Percentiles rank a stretch among this genome's conserved stretches.
These are phyloP conservation scores for Thalassiosira exigua DNA, from an alignment of 352 stramenopile species.

Conservation along the genomic window DNA sequence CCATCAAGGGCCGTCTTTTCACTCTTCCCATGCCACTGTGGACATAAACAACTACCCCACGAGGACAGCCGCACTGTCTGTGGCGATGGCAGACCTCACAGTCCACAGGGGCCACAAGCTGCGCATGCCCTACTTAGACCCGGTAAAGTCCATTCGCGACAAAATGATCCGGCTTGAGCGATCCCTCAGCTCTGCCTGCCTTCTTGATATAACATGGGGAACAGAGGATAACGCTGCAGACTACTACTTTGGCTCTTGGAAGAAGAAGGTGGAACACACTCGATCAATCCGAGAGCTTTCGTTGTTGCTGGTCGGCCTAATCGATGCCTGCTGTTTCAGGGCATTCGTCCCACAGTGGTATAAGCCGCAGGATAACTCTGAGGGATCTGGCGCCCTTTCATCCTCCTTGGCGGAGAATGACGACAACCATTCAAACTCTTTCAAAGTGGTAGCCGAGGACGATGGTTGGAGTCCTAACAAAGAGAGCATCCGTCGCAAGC, in stretches of 20 bases:
- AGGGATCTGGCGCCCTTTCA: not conserved
- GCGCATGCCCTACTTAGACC: conserved; percentile 47
- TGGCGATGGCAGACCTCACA: conserved; percentile 17
- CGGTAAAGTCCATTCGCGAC: conserved; percentile 58
- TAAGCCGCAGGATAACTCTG: conserved; percentile 29
- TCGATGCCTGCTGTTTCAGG: conserved; percentile 62
- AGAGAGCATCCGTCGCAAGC: conserved; percentile 42
- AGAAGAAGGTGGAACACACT: conserved; percentile 48
- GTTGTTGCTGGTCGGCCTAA: conserved; percentile 65
- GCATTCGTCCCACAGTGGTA: conserved; percentile 71
- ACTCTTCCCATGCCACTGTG: conserved; percentile 1
- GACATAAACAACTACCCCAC: conserved; percentile 37
- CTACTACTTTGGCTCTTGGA: conserved; percentile 50
- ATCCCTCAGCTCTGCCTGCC: conserved; percentile 50
- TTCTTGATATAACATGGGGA: conserved; percentile 69
- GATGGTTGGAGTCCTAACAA: conserved; percentile 33
- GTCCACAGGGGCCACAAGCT: conserved; percentile 2
- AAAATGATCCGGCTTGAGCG: conserved; percentile 67
- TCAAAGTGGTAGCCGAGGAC: not conserved
- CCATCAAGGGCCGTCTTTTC: conserved; percentile 38
- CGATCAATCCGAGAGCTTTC: conserved; percentile 61
- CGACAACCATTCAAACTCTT: too few species aligned
- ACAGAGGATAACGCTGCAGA: conserved; percentile 11
- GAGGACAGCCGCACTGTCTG: conserved; percentile 20
- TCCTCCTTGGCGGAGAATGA: not conserved